Evolutionary conservation across 257 asterid genomes (phyloP), one percentile per base, ranked within the genome.

Genomic region (Capsicum pubescens): DNA sequence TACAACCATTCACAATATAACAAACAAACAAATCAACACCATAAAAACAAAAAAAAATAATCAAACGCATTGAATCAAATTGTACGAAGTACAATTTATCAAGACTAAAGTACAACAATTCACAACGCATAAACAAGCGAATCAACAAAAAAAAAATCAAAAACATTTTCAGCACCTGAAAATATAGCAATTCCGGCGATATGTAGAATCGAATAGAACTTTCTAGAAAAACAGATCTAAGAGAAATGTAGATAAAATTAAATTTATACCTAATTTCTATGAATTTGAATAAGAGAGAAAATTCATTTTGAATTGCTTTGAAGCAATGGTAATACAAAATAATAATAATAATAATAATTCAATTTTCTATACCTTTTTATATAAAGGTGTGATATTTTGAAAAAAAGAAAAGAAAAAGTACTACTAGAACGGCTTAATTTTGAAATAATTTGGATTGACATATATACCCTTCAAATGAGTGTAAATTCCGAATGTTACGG

Each of bases 151-250:
- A 7, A 9, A 35, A 68, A 7, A 67, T 60, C 12, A 69, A 39
- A 16, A 42, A 39, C 48, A 87, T 63, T 76, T 50, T 3, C 15
- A 72, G 12, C 26, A 76, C 81, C 81, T 76, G 12, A 26, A 69
- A 16, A 69, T 68, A 68, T 7, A 68, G 26, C 8, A 39, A 15
- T 39, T 68, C 76, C 21, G 52, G 19, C 21, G 76, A 68, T 36
- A n/a, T 14, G 12, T 52, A 39, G 26, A 32, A 32, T 13, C 15
- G 48, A 32, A 12, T 35, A 66, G 84, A 72, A 84, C 74, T 83
- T 84, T 77, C 77, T 2, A 19, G 50, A 58, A 44, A 44, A 81
- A 67, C 35, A 86, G 87, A 86, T 84, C 86, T 84, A 81, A 84
- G 14, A 79, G 89, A 79, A 80, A 83, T 83, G 21, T 50, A 50